Base-by-base conservation (phyloP, 2,329 filamentous ascomycete species). In the Aspergillus vadensis region DNA sequence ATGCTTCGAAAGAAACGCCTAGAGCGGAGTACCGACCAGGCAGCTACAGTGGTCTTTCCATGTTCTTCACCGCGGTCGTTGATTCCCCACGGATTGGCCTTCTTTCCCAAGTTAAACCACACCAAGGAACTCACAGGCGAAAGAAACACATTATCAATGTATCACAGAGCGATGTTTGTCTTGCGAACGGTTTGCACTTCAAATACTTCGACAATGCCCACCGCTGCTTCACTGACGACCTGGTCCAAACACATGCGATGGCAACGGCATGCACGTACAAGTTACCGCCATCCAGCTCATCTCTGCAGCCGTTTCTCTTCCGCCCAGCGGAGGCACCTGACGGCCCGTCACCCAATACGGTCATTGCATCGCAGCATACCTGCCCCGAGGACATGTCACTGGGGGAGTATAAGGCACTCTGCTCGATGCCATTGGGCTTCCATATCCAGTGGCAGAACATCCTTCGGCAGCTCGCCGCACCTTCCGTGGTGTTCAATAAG, bases 401-500 rank as follows among this genome's bases (percentile, higher is more conserved):
- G 0, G 79, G 82, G 0, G 85, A 89, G 56, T 88, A 80, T 67
- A 82, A 83, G 54, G 75, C 80, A 0, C 79, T 88, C n/a, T 76
- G 77, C 0, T 68, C 79, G 0, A 63, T 88, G 2, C 78, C 82
- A 0, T 67, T 81, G 1, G 85, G 85, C 0, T 60, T 76, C 17
- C 67, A 70, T 1, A 70, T 86, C 8, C 83, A 85, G 54, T 88
- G 85, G 82, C 66, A 76, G 8, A 88, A 87, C 56, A 80, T 89
- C 3, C 67, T 86, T 0, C 67, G 76, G 0, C 81, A 87, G 65
- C 69, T 89, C 3, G 70, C 73, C 0, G 72, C 76, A 1, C 80
- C 82, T 0, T 74, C 74, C 1, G 55, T 89, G 0, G 80, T 85
- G 48, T 81, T 86, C 38, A 82, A 80, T 10, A 81, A 82, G 44